These are phyloP conservation scores for Thielaviopsis ethacetica DNA, from an alignment of 2,329 filamentous ascomycete species.

Conservation along the genomic window DNA sequence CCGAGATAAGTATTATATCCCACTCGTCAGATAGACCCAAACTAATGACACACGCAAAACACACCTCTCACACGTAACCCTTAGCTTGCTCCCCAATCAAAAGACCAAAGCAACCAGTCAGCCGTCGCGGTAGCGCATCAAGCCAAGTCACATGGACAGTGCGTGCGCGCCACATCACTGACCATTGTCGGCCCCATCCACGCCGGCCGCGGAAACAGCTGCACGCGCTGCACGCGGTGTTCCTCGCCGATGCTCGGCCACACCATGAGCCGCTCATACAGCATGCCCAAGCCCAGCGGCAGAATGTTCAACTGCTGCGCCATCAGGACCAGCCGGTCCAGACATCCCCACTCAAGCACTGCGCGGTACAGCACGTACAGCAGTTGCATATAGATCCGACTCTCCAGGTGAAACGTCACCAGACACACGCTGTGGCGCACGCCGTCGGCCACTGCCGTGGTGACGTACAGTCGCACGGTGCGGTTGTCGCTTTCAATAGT, in stretches of 20 bases:
- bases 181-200: background rate
- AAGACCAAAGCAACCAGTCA: background rate
- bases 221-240: background rate
- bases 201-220: slow-evolving; percentile 1
- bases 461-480: slow-evolving; percentile 1
- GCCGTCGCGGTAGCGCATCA: background rate
- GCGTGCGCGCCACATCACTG: background rate
- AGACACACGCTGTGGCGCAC: background rate
- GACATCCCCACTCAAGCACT: slow-evolving; percentile 4
- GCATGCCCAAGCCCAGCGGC: background rate
- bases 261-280: background rate
- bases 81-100: too few species aligned
- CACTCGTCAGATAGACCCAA: background rate
- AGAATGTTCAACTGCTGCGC: background rate
- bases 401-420: background rate
- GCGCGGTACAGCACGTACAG: slow-evolving; percentile 1
- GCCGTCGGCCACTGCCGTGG: background rate
- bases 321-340: background rate
- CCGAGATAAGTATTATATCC: background rate
- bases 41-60: too few species aligned
- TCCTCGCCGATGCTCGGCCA: background rate
- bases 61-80: too few species aligned
- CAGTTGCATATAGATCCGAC: background rate
- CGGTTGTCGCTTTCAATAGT: slow-evolving; percentile 1
- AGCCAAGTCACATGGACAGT: background rate